Evolutionary conservation across 345 rosid species (phyloP).

Genomic region (Lepidium aucheri): DNA sequence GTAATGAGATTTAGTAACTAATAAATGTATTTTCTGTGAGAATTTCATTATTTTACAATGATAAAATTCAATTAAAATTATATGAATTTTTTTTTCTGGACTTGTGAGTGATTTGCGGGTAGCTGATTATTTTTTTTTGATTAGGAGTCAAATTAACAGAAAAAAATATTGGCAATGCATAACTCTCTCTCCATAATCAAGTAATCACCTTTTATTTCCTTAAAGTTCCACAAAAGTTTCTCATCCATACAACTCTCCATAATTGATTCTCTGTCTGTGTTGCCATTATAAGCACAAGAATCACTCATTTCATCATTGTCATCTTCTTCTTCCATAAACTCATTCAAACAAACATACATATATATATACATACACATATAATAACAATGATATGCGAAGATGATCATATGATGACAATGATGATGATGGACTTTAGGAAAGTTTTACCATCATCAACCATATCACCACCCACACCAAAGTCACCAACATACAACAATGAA

Average conservation of each 20-base stretch:
- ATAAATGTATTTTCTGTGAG: too few relatives aligned
- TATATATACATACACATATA: background rate
- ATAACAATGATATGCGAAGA: slow-evolving; percentile 21
- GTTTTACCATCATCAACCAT: slow-evolving; percentile 4
- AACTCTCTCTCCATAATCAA: slow-evolving; percentile 7
- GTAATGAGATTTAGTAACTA: too few relatives aligned
- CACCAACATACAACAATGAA: slow-evolving; percentile 21
- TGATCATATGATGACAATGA: slow-evolving; percentile 15
- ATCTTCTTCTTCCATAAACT: slow-evolving; percentile 5
- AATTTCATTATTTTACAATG: too few relatives aligned
- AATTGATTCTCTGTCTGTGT: background rate
- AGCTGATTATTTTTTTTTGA: background rate
- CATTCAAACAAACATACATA: background rate
- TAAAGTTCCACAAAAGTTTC: background rate
- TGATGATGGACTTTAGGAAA: slow-evolving; percentile 23
- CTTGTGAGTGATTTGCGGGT: background rate
- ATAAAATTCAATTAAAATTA: too few relatives aligned
- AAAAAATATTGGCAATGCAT: slow-evolving; percentile 14
- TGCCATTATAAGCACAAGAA: background rate
- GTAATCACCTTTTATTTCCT: slow-evolving; percentile 1
- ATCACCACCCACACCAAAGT: slow-evolving; percentile 6
- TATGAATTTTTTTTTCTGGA: too few relatives aligned
- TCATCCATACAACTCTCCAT: slow-evolving; percentile 1
- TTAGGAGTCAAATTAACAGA: background rate
- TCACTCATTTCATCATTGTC: slow-evolving; percentile 7